phyloP scores from a whole-genome alignment of 1,284 basidiomycete genomes.

The Trichosporon ovoides region DNA sequence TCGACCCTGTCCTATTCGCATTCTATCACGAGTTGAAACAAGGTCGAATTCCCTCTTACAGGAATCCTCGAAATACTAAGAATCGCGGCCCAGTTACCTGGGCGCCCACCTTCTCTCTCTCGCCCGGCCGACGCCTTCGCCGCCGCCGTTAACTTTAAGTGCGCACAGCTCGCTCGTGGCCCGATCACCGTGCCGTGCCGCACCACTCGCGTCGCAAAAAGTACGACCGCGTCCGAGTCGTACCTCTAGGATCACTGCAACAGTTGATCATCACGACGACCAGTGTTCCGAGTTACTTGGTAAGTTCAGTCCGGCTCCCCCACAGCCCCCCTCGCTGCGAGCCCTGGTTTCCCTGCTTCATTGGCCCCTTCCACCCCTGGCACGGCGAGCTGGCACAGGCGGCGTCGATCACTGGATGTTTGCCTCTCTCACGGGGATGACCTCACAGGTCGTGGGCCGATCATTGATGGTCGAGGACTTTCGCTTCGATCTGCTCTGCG shows the following conservation, averaged over 20 bases:
- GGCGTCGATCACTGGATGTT: neutral
- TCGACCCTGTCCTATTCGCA: slow-evolving; percentile 1
- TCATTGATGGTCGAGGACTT: neutral
- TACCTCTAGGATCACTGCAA: neutral
- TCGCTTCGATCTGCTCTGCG: neutral
- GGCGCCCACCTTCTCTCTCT: slow-evolving; percentile 5
- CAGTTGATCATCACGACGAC: neutral
- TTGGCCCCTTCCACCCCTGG: neutral
- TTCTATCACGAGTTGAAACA: slow-evolving; percentile 5
- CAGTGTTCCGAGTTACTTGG: neutral
- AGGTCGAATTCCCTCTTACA: slow-evolving; percentile 6
- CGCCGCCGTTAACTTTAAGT: slow-evolving; percentile 3
- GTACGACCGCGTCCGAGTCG: neutral
- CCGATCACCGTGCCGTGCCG: neutral
- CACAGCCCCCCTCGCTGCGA: neutral
- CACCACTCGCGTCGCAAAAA: neutral
- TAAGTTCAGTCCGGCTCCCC: neutral
- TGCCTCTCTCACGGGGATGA: neutral
- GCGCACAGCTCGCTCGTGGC: neutral
- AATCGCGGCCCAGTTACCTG: slow-evolving; percentile 3
- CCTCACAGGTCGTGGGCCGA: slow-evolving; percentile 1
- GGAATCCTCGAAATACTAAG: slow-evolving; percentile 1
- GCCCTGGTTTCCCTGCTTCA: neutral
- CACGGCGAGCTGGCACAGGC: neutral
- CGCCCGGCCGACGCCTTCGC: slow-evolving; percentile 1